Conservation (phyloP, 306 rosid species). For the Trifolium fragiferum region DNA sequence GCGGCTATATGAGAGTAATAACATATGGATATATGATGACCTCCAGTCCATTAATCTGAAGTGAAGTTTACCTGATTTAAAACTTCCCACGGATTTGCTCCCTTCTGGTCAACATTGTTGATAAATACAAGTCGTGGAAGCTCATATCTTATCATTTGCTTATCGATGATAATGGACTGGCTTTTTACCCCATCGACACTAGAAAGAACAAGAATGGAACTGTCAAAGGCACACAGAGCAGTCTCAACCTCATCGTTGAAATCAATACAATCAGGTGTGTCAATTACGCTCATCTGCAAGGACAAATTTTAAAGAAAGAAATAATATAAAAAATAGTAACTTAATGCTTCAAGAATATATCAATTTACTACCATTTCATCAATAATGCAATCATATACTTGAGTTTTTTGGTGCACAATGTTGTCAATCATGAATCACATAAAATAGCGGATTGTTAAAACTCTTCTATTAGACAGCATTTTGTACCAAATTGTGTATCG, state of each 20-base stretch:
- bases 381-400: neutral
- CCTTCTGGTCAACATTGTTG: neutral
- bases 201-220: neutral
- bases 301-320: neutral
- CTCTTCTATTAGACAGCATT: too few relatives aligned
- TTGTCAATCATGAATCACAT: too few relatives aligned
- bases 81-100: constrained; percentile 2
- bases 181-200: neutral
- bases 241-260: neutral
- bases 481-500: too few relatives aligned
- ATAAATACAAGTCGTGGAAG: neutral
- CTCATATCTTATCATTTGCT: neutral
- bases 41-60: neutral
- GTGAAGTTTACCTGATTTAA: neutral
- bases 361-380: neutral
- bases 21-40: neutral
- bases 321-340: too few relatives aligned
- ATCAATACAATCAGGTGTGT: neutral
- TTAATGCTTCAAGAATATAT: neutral
- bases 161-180: neutral
- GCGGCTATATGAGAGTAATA: too few relatives aligned
- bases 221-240: neutral
- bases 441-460: too few relatives aligned
- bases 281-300: neutral
- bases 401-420: neutral